These are phyloP conservation scores for Fusarium falciforme DNA, from an alignment of 2,329 filamentous ascomycete species.

Conservation along the genomic window DNA sequence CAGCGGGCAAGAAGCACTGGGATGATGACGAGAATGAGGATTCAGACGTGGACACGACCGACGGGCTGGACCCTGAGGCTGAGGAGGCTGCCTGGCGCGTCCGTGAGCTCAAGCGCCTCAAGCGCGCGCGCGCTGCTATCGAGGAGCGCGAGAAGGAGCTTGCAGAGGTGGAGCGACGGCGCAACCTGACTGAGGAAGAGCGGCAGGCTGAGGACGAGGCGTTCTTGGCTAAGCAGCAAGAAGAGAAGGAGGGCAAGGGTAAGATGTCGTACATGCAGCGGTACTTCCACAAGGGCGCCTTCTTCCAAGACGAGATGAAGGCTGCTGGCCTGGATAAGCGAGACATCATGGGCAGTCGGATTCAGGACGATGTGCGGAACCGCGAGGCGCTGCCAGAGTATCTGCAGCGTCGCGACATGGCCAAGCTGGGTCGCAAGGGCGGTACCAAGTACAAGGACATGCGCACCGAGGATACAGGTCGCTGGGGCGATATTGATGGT, in stretches of 20 bases:
- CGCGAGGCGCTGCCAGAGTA: slow-evolving; percentile 88
- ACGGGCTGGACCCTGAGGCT: slow-evolving; percentile 86
- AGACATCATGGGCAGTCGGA: slow-evolving; percentile 86
- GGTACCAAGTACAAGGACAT: slow-evolving; percentile 91
- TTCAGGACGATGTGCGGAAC: slow-evolving; percentile 85
- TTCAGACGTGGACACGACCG: slow-evolving; percentile 87
- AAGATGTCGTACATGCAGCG: slow-evolving; percentile 93
- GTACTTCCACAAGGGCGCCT: slow-evolving; percentile 97
- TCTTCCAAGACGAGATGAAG: slow-evolving; percentile 86
- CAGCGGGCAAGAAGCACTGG: slow-evolving; percentile 85
- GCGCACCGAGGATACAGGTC: slow-evolving; percentile 88
- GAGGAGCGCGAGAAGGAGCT: slow-evolving; percentile 85
- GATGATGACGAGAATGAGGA: slow-evolving; percentile 79
- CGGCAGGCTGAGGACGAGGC: slow-evolving; percentile 85
- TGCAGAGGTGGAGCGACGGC: slow-evolving; percentile 88
- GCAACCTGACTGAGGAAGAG: slow-evolving; percentile 88
- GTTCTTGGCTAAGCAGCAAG: slow-evolving; percentile 80
- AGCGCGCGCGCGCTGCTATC: slow-evolving; percentile 86
- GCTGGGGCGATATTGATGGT: slow-evolving; percentile 78
- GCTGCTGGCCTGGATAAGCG: slow-evolving; percentile 81
- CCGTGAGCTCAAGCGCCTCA: slow-evolving; percentile 88
- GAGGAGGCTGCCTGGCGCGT: slow-evolving; percentile 95
- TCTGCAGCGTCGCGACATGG: slow-evolving; percentile 93
- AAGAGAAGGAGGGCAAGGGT: slow-evolving; percentile 80
- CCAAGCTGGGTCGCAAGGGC: slow-evolving; percentile 91